Percentiles rank a stretch among this genome's conserved stretches.
Evolutionary conservation across 495 filamentous ascomycete species (phyloP).

Genomic region (Neurospora sp.): DNA sequence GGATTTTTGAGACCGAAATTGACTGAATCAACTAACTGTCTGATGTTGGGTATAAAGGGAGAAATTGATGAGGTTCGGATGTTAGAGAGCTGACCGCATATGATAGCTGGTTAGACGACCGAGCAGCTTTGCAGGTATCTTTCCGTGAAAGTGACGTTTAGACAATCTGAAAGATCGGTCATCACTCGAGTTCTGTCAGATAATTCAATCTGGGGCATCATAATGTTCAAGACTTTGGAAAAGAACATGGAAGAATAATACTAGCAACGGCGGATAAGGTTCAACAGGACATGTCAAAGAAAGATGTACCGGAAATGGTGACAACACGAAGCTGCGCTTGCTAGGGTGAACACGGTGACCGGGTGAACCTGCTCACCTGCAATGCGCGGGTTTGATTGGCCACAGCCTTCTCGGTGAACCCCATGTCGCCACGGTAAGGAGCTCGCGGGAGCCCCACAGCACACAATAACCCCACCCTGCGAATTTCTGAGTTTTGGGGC

Average conservation of each 20-base stretch:
- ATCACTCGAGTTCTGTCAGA: not conserved
- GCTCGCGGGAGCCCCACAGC: conserved; percentile 7
- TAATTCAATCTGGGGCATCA: not conserved
- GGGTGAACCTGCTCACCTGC: not conserved
- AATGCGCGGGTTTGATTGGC: not conserved
- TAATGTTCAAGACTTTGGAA: not conserved
- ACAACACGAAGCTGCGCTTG: not conserved
- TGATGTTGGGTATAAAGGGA: not conserved
- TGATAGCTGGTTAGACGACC: not conserved
- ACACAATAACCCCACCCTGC: conserved; percentile 19
- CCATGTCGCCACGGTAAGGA: not conserved
- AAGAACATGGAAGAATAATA: not conserved
- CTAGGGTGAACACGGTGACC: not conserved
- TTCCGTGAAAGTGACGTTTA: not conserved
- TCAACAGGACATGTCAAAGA: not conserved
- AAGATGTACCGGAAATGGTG: not conserved
- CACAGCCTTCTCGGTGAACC: not conserved
- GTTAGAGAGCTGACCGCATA: not conserved
- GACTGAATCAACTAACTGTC: not conserved
- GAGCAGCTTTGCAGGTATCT: not conserved
- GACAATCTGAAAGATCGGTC: not conserved
- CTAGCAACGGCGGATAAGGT: not conserved
- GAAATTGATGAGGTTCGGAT: not conserved
- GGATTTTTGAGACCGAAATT: not conserved
- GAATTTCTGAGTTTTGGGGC: conserved; percentile 17